phyloP scores from a whole-genome alignment of 768 basidiomycete species.

The Astraeus odoratus region DNA sequence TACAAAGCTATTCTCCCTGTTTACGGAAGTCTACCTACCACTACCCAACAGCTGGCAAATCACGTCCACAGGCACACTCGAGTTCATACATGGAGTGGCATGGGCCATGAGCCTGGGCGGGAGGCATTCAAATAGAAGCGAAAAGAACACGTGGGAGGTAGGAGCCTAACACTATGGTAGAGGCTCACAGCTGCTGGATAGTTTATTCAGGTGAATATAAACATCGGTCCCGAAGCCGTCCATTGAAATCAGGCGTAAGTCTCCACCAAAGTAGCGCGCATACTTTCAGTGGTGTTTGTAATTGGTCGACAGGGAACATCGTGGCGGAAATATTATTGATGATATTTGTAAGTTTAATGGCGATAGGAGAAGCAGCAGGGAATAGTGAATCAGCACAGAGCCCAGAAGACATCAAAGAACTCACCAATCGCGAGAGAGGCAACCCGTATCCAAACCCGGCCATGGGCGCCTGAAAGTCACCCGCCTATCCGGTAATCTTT shows the following conservation, averaged over 20 bases:
- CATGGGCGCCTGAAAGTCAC: conserved; percentile 96
- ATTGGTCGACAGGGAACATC: neutral
- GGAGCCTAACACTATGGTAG: conserved; percentile 49
- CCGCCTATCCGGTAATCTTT: conserved; percentile 33
- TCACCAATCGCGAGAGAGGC: conserved; percentile 82
- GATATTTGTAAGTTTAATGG: neutral
- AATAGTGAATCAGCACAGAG: neutral
- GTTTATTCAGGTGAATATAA: conserved; percentile 84
- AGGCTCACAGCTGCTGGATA: conserved; percentile 79
- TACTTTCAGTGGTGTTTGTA: conserved; percentile 43
- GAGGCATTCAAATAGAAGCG: too few species aligned
- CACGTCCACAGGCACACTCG: too few species aligned
- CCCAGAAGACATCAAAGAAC: conserved; percentile 25
- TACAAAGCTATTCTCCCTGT: too few species aligned
- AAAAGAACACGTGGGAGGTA: too few species aligned
- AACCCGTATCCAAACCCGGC: conserved; percentile 95
- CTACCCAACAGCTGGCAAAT: too few species aligned
- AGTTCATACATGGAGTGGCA: too few species aligned
- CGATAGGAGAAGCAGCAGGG: neutral
- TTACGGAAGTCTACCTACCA: too few species aligned
- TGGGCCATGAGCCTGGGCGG: too few species aligned
- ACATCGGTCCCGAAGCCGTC: conserved; percentile 97
- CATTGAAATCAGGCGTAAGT: conserved; percentile 92
- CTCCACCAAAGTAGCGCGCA: conserved; percentile 92
- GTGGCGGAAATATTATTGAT: too few species aligned